A percentile compares a stretch with the other conserved stretches of the same genome.
Evolutionary conservation across 257 asterid species (phyloP).

Genomic region (Forsythia suspensa): DNA sequence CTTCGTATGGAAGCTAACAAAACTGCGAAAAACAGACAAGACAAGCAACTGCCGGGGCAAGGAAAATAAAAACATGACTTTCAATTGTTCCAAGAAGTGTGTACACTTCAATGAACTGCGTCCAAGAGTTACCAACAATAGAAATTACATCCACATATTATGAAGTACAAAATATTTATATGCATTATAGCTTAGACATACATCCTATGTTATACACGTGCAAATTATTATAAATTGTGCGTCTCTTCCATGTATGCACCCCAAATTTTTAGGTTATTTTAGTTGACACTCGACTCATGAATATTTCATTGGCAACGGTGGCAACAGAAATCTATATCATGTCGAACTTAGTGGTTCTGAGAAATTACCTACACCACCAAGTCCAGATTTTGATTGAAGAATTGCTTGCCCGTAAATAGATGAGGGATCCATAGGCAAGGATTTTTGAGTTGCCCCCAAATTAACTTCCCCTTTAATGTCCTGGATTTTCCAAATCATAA

Average conservation of each 20-base stretch:
- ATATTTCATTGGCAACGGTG: background rate
- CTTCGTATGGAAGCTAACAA: background rate
- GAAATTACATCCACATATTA: background rate
- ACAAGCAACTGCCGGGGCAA: background rate
- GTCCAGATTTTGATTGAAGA: slow-evolving; percentile 92
- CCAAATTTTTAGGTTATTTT: slow-evolving; percentile 1
- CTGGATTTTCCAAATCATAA: slow-evolving; percentile 36
- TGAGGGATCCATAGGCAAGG: slow-evolving; percentile 85
- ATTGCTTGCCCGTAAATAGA: slow-evolving; percentile 93
- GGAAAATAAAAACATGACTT: background rate
- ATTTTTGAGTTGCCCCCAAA: slow-evolving; percentile 71
- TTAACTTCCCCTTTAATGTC: slow-evolving; percentile 78
- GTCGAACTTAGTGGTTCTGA: background rate
- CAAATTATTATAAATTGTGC: background rate
- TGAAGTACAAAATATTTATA: background rate
- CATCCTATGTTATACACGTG: background rate
- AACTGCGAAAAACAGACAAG: background rate
- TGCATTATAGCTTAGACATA: background rate
- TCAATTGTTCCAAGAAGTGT: background rate
- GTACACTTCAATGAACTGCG: background rate
- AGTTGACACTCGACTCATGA: background rate
- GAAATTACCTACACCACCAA: slow-evolving; percentile 83
- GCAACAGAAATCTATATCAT: background rate
- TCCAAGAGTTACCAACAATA: background rate
- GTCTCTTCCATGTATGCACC: background rate